These are phyloP conservation scores for Austroboletus novae-zelandiae DNA, from an alignment of 1,284 basidiomycete genomes.

Conservation along the genomic window DNA sequence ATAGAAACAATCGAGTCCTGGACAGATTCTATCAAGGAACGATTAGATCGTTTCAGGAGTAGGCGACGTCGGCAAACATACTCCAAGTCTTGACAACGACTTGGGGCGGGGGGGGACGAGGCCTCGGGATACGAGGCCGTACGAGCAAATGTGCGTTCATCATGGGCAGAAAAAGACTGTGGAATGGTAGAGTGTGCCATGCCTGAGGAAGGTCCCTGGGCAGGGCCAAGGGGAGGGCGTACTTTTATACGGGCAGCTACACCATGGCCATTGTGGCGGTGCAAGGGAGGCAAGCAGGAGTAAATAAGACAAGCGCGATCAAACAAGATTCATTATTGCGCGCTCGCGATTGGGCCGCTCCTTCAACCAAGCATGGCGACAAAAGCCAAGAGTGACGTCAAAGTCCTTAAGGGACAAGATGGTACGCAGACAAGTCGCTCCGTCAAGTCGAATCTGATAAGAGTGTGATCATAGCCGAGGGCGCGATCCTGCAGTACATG, in stretches of 20 bases:
- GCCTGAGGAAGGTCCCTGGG: background rate
- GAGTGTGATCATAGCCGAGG: slow-evolving; percentile 53
- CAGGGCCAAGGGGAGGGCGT: too few species aligned
- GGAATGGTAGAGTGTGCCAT: background rate
- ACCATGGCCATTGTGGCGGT: too few species aligned
- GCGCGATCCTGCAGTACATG: slow-evolving; percentile 70
- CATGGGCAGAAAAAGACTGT: background rate
- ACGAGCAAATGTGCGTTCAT: background rate
- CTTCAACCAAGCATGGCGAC: slow-evolving; percentile 30
- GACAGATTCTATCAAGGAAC: background rate
- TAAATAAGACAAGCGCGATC: too few species aligned
- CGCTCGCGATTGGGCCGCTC: background rate
- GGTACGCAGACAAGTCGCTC: slow-evolving; percentile 35
- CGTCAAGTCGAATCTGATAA: background rate
- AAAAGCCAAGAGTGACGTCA: slow-evolving; percentile 50
- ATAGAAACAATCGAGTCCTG: too few species aligned
- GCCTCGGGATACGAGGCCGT: background rate
- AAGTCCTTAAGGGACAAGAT: slow-evolving; percentile 69
- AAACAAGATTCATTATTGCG: too few species aligned
- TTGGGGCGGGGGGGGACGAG: background rate
- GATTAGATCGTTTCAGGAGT: background rate
- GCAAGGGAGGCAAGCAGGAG: too few species aligned
- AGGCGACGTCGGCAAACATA: background rate
- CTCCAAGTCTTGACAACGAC: background rate
- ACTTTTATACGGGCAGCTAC: too few species aligned